Conservation (phyloP, 2,329 filamentous ascomycete species). For the Ophioceras dolichostomum region DNA sequence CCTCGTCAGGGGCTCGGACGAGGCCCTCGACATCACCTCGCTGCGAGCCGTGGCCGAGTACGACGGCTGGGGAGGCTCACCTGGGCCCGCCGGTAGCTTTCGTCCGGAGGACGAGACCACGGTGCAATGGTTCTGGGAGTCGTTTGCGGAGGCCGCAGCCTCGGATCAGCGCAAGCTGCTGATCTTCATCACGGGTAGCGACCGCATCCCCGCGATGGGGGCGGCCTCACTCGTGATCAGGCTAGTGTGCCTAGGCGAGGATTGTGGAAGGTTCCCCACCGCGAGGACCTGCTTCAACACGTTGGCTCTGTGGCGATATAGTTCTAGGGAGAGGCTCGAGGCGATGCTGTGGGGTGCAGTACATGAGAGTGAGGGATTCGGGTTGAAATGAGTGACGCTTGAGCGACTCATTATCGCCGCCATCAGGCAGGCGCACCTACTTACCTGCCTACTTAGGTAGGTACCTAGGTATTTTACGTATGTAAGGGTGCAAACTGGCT, state of each 20-base stretch:
- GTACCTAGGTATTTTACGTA: too few species aligned
- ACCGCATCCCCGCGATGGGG: slow-evolving; percentile 81
- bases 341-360: slow-evolving; percentile 72
- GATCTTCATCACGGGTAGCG: slow-evolving; percentile 80
- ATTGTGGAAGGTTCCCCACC: slow-evolving; percentile 64
- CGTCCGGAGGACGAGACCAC: slow-evolving; percentile 51
- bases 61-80: slow-evolving; percentile 83
- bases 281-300: slow-evolving; percentile 89
- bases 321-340: slow-evolving; percentile 53
- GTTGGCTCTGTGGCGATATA: slow-evolving; percentile 64
- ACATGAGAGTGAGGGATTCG: slow-evolving; percentile 85
- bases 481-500: too few species aligned
- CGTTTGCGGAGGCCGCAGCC: slow-evolving; percentile 54
- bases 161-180: slow-evolving; percentile 66
- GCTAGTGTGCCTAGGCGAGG: slow-evolving; percentile 63
- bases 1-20: slow-evolving; percentile 73
- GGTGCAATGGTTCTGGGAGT: slow-evolving; percentile 80
- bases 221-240: slow-evolving; percentile 68
- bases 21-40: slow-evolving; percentile 65
- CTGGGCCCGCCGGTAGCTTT: slow-evolving; percentile 23
- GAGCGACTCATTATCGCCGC: too few species aligned
- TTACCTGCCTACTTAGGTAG: too few species aligned
- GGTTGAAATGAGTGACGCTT: too few species aligned
- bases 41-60: slow-evolving; percentile 68
- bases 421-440: too few species aligned